Base-by-base conservation (phyloP, 441 rosid species). In the Capsella rubella region DNA sequence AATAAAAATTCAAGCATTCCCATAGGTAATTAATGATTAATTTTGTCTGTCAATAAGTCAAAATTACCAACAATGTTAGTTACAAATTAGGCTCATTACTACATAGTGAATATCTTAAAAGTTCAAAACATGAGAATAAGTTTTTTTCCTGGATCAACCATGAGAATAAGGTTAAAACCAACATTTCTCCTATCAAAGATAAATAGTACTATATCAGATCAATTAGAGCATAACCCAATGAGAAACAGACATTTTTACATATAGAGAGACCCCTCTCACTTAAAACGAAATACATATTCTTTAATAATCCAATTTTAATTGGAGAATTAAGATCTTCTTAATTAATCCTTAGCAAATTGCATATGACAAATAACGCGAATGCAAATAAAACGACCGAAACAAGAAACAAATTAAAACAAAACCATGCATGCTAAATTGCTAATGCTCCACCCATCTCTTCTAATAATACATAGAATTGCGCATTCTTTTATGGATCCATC, bases 311-410 rank as follows among this genome's bases (percentile, higher is more conserved):
- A 35, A 57, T 5, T 34, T 40, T 25, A 45, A 45, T 5, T 64
- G 57, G 64, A 45, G 37, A 34, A 2, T 43, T 62, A 32, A 43
- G 10, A 55, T 34, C 40, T 64, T 34, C 56, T 55, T 27, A 64
- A 25, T 55, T 27, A 64, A 25, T 25, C 57, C 32, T 73, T 55
- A 35, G 4, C 51, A 12, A 35, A 64, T 18, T 32, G 6, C 54
- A 51, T 50, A 59, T 11, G 8, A 1, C 27, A 13, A 45, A 9
- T 5, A 45, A 45, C n/a, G 15, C 29, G 42, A 25, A 62, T 3
- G 29, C 21, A 46, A 43, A 58, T n/a, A 14, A 37, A 12, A 39
- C 3, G 42, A 45, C 16, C 40, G 18, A 49, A 1, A 4, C 3
- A 21, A 11, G 4, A 37, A 50, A 34, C 27, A n/a, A 21, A 21